These are phyloP conservation scores for Remersonia thermophila DNA, from an alignment of 2,329 filamentous ascomycete species.

Conservation along the genomic window DNA sequence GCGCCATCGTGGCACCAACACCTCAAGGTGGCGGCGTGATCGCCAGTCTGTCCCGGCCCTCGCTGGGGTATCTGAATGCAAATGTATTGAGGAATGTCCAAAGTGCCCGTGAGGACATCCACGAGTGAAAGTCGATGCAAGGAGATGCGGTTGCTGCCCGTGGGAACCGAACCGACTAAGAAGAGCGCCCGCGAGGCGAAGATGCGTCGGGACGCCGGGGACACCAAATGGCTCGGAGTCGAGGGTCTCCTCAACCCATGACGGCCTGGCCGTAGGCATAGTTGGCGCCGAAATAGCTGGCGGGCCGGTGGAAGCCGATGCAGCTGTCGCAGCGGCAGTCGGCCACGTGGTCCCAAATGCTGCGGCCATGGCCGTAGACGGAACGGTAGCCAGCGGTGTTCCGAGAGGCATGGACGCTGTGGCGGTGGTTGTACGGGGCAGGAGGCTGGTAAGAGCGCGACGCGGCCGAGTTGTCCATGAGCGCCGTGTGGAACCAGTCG, in stretches of 20 bases:
- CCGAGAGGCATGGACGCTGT: slow-evolving; percentile 28
- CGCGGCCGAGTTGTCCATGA: slow-evolving; percentile 22
- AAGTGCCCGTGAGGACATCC: slow-evolving; percentile 12
- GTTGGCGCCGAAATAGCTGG: slow-evolving; percentile 35
- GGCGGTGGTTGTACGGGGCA: slow-evolving; percentile 24
- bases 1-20: background rate
- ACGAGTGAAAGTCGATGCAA: slow-evolving; percentile 14
- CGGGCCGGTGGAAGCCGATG: slow-evolving; percentile 32
- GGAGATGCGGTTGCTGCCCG: slow-evolving; percentile 7
- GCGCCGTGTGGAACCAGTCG: slow-evolving; percentile 40
- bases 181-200: slow-evolving; percentile 9
- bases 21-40: background rate
- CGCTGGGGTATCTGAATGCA: slow-evolving; percentile 21
- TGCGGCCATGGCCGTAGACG: slow-evolving; percentile 34
- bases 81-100: slow-evolving; percentile 17
- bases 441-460: slow-evolving; percentile 31
- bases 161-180: slow-evolving; percentile 7
- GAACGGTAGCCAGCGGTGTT: slow-evolving; percentile 30
- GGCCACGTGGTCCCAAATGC: slow-evolving; percentile 38
- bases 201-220: slow-evolving; percentile 14
- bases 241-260: slow-evolving; percentile 31
- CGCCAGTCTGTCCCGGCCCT: slow-evolving; percentile 8
- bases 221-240: background rate
- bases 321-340: slow-evolving; percentile 41
- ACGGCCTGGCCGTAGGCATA: slow-evolving; percentile 40